phyloP scores from a whole-genome alignment of 805 yeast genomes.

The Brettanomyces nanus region DNA sequence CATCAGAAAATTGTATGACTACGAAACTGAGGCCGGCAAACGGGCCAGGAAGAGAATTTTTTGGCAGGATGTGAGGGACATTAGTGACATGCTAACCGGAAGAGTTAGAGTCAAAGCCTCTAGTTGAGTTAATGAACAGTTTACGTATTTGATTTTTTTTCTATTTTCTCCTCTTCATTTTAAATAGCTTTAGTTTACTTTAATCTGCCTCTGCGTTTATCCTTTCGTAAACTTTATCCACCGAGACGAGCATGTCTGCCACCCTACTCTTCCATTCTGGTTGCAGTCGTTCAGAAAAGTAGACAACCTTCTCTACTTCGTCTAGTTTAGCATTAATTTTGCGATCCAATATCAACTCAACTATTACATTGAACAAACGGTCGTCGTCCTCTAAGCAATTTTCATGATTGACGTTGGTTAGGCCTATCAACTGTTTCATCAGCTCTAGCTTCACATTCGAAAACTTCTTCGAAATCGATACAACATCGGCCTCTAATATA shows the following conservation, averaged over 20 bases:
- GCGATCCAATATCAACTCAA: conserved; percentile 14
- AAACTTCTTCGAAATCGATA: conserved; percentile 16
- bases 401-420: too few relatives aligned
- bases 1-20: conserved; percentile 71
- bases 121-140: too few relatives aligned
- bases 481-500: conserved; percentile 16
- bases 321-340: conserved; percentile 20
- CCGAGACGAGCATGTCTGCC: background rate
- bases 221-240: background rate
- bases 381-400: background rate
- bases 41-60: conserved; percentile 87
- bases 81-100: conserved; percentile 81
- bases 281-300: conserved; percentile 7
- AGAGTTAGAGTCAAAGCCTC: conserved; percentile 31
- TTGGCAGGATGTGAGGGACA: conserved; percentile 70
- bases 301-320: conserved; percentile 12
- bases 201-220: too few relatives aligned
- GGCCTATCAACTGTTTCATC: conserved; percentile 9
- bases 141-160: background rate
- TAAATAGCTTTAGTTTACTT: background rate
- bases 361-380: conserved; percentile 9
- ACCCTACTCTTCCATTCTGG: background rate
- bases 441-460: conserved; percentile 11
- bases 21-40: conserved; percentile 69
- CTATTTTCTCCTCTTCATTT: background rate